Base-by-base conservation (phyloP, 202 grass and related monocot species). In the Digitaria exilis region DNA sequence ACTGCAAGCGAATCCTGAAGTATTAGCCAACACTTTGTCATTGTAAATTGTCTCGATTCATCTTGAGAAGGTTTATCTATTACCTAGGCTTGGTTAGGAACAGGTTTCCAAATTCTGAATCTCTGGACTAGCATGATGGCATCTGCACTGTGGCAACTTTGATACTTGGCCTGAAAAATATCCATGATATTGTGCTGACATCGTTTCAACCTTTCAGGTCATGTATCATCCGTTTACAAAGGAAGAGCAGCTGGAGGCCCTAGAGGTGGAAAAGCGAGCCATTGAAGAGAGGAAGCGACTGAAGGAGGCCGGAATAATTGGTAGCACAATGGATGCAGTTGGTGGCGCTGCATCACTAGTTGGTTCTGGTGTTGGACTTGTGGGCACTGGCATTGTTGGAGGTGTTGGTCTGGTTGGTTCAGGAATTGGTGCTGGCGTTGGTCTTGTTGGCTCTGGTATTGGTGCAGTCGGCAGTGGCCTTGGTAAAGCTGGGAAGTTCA, bases 321-420 rank as follows among this genome's bases (percentile, higher is more conserved):
- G 96, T 59, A 93, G 92, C 77, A 94, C 96, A 17, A 96, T 98
- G 96, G 96, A 98, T 81, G 96, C 92, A 13, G 37, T 98, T 73
- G 92, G 94, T 70, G 94, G 94, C 0, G 92, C 90, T 18, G 92
- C 92, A 55, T 94, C 89, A 66, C 70, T 94, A 24, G 92, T 94
- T 30, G 96, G 96, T 30, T 93, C 96, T 0, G 96, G 95, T 19
- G 90, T 91, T 54, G 94, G 91, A 19, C 45, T 94, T 64, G 92
- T 94, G 26, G 89, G 89, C 56, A 91, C 85, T 51, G 88, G 91
- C 56, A 21, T 93, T 79, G 88, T 55, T 42, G 87, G 77, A 0
- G 87, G 93, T 43, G 85, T 85, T 14, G 89, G 89, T 0, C 51
- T 92, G 14, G 90, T 96, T 17, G 88, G 88, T 22, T 64, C 87